Conservation (phyloP, 2,329 filamentous ascomycete genomes). For the Colletotrichum sp. region DNA sequence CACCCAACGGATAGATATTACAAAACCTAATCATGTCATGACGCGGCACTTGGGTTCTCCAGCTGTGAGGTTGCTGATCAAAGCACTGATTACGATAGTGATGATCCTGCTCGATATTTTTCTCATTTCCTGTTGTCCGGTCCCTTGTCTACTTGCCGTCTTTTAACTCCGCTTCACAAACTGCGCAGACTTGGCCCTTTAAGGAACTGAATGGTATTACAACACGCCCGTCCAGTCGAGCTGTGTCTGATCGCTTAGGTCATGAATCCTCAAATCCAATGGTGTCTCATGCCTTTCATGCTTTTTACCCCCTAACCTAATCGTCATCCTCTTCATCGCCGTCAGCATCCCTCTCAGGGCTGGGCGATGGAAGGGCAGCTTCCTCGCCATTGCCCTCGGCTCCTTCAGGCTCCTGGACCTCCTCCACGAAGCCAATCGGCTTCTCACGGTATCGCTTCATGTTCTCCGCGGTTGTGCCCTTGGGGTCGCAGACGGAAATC, state of each 20-base stretch:
- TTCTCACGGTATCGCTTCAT: slow-evolving; percentile 58
- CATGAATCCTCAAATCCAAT: background rate
- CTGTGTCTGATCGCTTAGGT: background rate
- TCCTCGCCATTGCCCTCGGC: slow-evolving; percentile 1
- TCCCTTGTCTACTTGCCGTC: background rate
- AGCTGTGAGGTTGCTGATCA: background rate
- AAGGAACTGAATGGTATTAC: background rate
- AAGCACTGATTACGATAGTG: background rate
- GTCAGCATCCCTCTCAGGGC: slow-evolving; percentile 39
- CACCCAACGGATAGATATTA: background rate
- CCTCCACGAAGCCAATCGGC: slow-evolving; percentile 53
- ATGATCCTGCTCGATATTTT: background rate
- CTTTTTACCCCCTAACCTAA: background rate
- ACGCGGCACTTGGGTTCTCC: background rate
- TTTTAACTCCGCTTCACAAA: background rate
- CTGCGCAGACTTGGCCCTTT: background rate
- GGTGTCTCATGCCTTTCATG: background rate
- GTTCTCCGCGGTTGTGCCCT: slow-evolving; percentile 55
- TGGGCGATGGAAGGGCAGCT: slow-evolving; percentile 2
- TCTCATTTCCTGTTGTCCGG: background rate
- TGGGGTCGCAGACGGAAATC: slow-evolving; percentile 59
- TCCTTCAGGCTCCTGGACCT: slow-evolving; percentile 32
- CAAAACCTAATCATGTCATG: background rate
- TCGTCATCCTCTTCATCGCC: slow-evolving; percentile 49
- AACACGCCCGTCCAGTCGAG: background rate